Percentiles rank a stretch among this genome's conserved stretches.
These are phyloP conservation scores for Xylaria intraflava DNA, from an alignment of 495 filamentous ascomycete species.

Conservation along the genomic window DNA sequence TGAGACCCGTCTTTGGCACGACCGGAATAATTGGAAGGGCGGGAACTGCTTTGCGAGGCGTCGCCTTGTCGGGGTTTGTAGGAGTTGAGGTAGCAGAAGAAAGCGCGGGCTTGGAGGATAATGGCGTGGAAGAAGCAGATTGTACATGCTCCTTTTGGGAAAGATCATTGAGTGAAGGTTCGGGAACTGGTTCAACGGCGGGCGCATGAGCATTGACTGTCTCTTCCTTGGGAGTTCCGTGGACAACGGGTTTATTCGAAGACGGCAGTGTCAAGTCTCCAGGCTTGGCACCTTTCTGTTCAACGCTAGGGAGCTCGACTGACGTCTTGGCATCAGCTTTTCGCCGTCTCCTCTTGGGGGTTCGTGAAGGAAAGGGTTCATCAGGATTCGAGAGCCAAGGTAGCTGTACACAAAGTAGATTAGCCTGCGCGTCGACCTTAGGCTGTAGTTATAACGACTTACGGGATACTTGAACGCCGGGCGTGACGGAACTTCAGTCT, in stretches of 20 bases:
- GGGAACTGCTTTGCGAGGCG: constrained; percentile 47
- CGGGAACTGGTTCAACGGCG: constrained; percentile 59
- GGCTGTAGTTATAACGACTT: constrained; percentile 32
- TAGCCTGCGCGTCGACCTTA: constrained; percentile 3
- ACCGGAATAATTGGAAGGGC: constrained; percentile 63
- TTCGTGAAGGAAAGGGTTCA: constrained; percentile 54
- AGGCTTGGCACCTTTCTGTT: constrained; percentile 22
- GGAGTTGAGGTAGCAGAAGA: constrained; percentile 21
- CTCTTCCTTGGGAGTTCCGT: constrained; percentile 26
- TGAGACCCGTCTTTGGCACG: constrained; percentile 48
- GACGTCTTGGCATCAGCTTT: constrained; percentile 21
- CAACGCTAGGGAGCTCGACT: constrained; percentile 30
- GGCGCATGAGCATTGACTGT: constrained; percentile 39
- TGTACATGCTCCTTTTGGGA: neutral
- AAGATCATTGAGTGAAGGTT: constrained; percentile 23
- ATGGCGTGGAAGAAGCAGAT: neutral
- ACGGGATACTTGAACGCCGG: constrained; percentile 57
- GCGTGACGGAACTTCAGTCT: constrained; percentile 11
- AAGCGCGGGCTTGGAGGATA: neutral
- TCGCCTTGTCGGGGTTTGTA: constrained; percentile 38
- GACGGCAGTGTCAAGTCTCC: constrained; percentile 7
- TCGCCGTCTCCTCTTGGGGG: constrained; percentile 31
- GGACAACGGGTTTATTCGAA: constrained; percentile 4
- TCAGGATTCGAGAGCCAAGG: constrained; percentile 78
- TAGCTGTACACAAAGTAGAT: constrained; percentile 41